Evolutionary conservation across 148 eudicot genomes (phyloP), one percentile per base, ranked within the genome.

Genomic region (Rhododendron henanense): DNA sequence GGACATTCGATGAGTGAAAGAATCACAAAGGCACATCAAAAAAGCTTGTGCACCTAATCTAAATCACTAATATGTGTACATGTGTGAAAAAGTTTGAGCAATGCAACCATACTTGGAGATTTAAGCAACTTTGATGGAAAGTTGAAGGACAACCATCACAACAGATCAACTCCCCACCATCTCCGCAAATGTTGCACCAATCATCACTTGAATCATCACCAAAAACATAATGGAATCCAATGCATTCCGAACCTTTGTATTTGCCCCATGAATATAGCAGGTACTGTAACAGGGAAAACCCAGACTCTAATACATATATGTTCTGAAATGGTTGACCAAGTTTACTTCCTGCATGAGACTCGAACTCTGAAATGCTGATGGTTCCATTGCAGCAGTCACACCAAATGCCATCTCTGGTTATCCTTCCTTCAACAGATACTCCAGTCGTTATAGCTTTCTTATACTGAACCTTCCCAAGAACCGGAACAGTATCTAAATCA

Each of bases 141-240:
- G 99, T 96, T 67, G 99, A 93, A 8, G 99, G 98, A 84, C 98
- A 97, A 59, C 98, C 88, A 91, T 97, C 99, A 84, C 99, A 97
- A 85, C 99, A 97, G 83, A 97, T 93, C 91, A 97, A 92, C 85
- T 95, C 89, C 63, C 99, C 99, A 85, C 98, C 99, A 91, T 97
- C 99, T 85, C 94, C 99, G 69, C 99, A 97, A 73, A 93, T 87
- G 81, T 92, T 96, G 89, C 99, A 97, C 4, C 96, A 95, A 85
- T 97, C 99, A 86, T 97, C 99, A 90, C 95, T 95, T 83, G 98
- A 95, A 79, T 97, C 99, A 81, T 89, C 94, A 71, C 87, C 95
- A 73, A 90, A 90, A 84, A 94, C 91, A 81, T 88, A 89, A 47
- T 91, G 92, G 87, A 93, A 94, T 77, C 91, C 93, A 47, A 87